Conservation (phyloP, 2,329 filamentous ascomycete genomes). For the Camillea tinctor region DNA sequence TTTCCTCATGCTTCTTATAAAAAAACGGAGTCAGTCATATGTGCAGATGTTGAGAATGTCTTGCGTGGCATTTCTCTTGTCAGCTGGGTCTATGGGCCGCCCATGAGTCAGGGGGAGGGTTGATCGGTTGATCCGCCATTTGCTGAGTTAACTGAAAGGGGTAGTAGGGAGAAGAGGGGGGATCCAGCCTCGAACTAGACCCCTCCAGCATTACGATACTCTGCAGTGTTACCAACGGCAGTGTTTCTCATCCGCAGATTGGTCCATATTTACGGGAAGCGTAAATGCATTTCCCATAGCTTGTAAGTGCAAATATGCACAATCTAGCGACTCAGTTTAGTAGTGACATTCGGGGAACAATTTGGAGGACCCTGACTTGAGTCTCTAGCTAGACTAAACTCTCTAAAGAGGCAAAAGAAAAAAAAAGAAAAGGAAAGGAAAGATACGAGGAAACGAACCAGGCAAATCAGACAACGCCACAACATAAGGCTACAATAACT, state of each 20-base stretch:
- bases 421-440: neutral
- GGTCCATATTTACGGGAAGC: neutral
- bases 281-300: neutral
- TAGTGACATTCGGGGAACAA: too few species aligned
- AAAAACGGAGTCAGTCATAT: neutral
- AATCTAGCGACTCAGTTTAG: neutral
- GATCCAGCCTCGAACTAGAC: too few species aligned
- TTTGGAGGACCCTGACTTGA: too few species aligned
- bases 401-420: neutral
- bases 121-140: neutral
- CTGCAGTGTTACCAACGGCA: neutral
- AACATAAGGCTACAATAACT: neutral
- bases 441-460: neutral
- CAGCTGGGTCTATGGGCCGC: neutral
- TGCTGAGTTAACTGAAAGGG: neutral
- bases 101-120: neutral
- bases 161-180: neutral
- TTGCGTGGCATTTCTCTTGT: neutral
- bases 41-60: neutral
- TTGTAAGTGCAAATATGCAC: neutral
- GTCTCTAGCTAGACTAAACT: neutral
- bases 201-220: neutral
- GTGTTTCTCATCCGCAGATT: neutral
- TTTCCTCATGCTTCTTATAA: neutral
- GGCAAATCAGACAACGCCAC: neutral